A percentile compares a stretch with the other conserved stretches of the same genome.
These are phyloP conservation scores for Sanguinoderma infundibulare DNA, from an alignment of 1,284 basidiomycete species.

Conservation along the genomic window DNA sequence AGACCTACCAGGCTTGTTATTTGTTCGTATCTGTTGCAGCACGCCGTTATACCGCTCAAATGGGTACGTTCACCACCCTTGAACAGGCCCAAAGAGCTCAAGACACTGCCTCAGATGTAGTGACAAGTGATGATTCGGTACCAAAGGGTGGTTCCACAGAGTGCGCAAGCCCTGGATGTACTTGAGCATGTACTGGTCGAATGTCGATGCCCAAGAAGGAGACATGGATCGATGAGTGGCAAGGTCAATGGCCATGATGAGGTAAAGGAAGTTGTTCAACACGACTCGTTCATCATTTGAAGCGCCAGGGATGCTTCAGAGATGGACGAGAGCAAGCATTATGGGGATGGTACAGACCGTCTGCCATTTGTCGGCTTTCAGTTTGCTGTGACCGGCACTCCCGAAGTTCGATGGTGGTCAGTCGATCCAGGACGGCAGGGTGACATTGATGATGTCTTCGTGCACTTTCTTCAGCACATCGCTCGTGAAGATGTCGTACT, in stretches of 20 bases:
- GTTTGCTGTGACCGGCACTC: constrained; percentile 35
- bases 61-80: constrained; percentile 32
- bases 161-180: constrained; percentile 36
- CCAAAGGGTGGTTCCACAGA: constrained; percentile 35
- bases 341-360: constrained; percentile 33
- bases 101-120: constrained; percentile 38
- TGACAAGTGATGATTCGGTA: constrained; percentile 44
- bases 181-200: constrained; percentile 33
- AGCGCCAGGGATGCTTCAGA: constrained; percentile 35
- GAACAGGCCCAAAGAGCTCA: constrained; percentile 38
- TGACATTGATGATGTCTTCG: constrained; percentile 32
- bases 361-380: constrained; percentile 44
- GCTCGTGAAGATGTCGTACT: constrained; percentile 3
- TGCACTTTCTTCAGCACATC: constrained; percentile 29
- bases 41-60: constrained; percentile 25
- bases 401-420: constrained; percentile 37
- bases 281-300: constrained; percentile 15
- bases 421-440: constrained; percentile 37
- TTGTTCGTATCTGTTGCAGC: constrained; percentile 13
- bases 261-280: constrained; percentile 39
- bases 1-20: constrained; percentile 4
- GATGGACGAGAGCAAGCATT: constrained; percentile 37
- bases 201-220: neutral
- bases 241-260: constrained; percentile 3
- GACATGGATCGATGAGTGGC: constrained; percentile 6